Base-by-base conservation (phyloP, 139 green algal species). In the Volvox africanus region DNA sequence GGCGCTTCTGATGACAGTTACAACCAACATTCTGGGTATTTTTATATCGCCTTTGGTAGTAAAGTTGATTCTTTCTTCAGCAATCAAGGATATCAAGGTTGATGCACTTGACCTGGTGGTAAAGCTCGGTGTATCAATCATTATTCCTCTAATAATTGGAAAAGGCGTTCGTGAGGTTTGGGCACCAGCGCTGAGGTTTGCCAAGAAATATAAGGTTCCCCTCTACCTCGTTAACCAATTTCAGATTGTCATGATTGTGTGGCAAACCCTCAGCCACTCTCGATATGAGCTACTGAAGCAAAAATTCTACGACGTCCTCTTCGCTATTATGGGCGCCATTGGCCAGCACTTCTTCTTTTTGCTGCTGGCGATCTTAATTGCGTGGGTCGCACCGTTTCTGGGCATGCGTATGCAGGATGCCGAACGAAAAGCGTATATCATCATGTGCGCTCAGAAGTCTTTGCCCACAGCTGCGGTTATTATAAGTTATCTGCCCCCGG, bases 1-100 rank as follows among this genome's bases (percentile, higher is more conserved):
- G 71, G 96, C 96, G 19, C 93, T 99, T 24, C 92, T 98, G 75
- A 94, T 99, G 61, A 98, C 96, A 12, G 96, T 98, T 14, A 87
- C 32, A 62, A 96, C 93, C 73, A 99, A 99, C 92, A 76, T 99
- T 26, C 44, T 97, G 0, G 97, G 94, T 26, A 96, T 99, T 61
- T 91, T 97, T 69, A 97, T 96, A 14, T 92, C 94, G 17, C 96
- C 96, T 0, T 80, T 97, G 0, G 91, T 94, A 62, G 94, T 97
- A 16, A 94, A 94, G 14, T 44, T 94, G 30, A 90, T 97, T 33
- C 92, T 97, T 1, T 86, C 90, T 0, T 87, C 84, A 2, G 78
- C 77, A 14, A 92, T 92, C 35, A 92, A 85, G 17, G 87, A 92
- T 26, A 93, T 94, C n/a, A 67, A 93, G 28, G 86, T 98, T 0